phyloP scores from a whole-genome alignment of 164 flowering plant species.

The Vitis riparia region DNA sequence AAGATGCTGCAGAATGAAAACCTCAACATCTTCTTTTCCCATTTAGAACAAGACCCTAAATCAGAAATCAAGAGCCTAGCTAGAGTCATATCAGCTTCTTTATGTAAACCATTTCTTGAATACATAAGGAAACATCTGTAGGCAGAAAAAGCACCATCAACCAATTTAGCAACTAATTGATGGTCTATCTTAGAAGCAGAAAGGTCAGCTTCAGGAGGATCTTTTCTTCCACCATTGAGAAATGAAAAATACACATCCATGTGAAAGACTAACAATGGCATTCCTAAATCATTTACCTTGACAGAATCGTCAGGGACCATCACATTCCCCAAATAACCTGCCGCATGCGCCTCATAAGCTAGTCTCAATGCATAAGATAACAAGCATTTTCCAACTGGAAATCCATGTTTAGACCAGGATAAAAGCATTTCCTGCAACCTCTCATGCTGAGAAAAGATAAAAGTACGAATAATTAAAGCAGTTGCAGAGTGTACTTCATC shows the following conservation, averaged over 20 bases:
- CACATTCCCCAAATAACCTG: conserved; percentile 4
- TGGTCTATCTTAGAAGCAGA: conserved; percentile 20
- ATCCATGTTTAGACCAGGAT: conserved; percentile 45
- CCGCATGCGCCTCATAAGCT: conserved; percentile 36
- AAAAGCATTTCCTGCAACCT: conserved; percentile 36
- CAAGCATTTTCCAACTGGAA: conserved; percentile 42
- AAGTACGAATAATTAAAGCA: conserved; percentile 34
- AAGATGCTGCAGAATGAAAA: conserved; percentile 29
- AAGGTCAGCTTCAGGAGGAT: conserved; percentile 9
- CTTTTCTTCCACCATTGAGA: conserved; percentile 12
- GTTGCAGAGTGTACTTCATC: conserved; percentile 46
- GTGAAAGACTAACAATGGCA: conserved; percentile 37
- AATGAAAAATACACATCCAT: conserved; percentile 31
- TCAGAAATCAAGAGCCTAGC: conserved; percentile 37
- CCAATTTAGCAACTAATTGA: conserved; percentile 21
- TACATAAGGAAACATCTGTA: conserved; percentile 31
- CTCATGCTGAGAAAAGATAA: conserved; percentile 33
- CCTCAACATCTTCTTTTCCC: conserved; percentile 23
- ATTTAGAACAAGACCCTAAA: conserved; percentile 27
- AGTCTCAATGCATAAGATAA: conserved; percentile 48
- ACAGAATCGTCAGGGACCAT: conserved; percentile 6
- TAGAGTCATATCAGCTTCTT: conserved; percentile 17
- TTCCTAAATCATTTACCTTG: conserved; percentile 8
- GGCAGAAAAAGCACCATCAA: conserved; percentile 37
- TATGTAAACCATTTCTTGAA: conserved; percentile 4